Evolutionary conservation across 768 basidiomycete genomes (phyloP).

Genomic region (Podaxis sp.): DNA sequence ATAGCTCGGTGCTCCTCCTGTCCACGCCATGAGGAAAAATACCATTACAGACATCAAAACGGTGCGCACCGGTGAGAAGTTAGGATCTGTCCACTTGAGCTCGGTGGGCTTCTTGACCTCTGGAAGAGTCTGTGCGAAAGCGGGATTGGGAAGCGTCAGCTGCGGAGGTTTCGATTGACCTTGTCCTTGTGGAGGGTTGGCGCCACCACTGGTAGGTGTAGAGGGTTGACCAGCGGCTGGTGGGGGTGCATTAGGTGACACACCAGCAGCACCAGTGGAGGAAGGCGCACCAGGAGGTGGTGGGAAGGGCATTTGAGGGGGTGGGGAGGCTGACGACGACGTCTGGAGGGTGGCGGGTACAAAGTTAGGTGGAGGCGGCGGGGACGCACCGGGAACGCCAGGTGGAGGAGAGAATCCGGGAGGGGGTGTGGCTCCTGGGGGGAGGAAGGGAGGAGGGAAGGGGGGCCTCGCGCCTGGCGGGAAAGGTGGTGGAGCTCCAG

Average conservation of each 20-base stretch:
- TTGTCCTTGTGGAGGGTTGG: conserved; percentile 3
- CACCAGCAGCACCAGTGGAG: background rate
- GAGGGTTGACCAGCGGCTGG: background rate
- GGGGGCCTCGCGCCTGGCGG: conserved; percentile 31
- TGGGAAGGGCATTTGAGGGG: background rate
- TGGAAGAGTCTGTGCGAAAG: conserved; percentile 63
- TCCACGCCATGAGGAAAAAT: background rate
- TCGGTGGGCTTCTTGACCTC: conserved; percentile 74
- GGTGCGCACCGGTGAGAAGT: conserved; percentile 65
- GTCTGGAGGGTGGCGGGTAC: conserved; percentile 14
- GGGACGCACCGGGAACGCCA: conserved; percentile 17
- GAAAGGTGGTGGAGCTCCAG: conserved; percentile 22
- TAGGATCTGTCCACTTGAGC: conserved; percentile 72
- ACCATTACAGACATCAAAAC: background rate
- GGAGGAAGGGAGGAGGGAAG: conserved; percentile 28
- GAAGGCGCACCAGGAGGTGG: background rate
- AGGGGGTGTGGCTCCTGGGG: conserved; percentile 21
- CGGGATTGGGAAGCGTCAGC: conserved; percentile 52
- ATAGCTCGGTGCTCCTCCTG: conserved; percentile 80
- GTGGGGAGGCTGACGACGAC: background rate
- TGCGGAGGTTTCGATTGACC: conserved; percentile 26
- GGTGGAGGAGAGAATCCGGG: conserved; percentile 17
- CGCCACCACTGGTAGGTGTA: background rate
- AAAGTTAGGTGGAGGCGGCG: conserved; percentile 20
- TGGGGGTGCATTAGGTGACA: background rate